Evolutionary conservation across 495 filamentous ascomycete genomes (phyloP).

Genomic region (Penicillium coprophilum): DNA sequence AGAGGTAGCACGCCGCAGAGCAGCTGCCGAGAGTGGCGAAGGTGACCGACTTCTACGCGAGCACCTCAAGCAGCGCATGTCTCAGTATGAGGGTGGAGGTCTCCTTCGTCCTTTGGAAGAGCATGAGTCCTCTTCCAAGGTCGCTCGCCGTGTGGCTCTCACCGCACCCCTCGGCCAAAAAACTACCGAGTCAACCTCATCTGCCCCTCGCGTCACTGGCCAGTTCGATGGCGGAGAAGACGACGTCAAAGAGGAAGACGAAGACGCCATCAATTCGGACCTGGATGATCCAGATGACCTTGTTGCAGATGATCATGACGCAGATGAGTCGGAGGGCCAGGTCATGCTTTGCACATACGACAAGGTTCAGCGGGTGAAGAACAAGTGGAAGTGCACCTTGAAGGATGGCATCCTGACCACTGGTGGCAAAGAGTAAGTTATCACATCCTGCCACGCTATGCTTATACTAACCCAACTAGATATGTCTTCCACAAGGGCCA

Average conservation of each 20-base stretch:
- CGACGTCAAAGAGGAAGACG: slow-evolving; percentile 68
- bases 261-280: slow-evolving; percentile 98
- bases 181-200: slow-evolving; percentile 1
- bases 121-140: slow-evolving; percentile 29
- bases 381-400: slow-evolving; percentile 99
- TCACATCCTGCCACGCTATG: background rate
- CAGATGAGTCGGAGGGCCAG: slow-evolving; percentile 76
- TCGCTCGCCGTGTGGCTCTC: slow-evolving; percentile 16
- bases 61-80: slow-evolving; percentile 55
- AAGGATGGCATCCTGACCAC: slow-evolving; percentile 95
- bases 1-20: slow-evolving; percentile 54
- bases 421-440: slow-evolving; percentile 77
- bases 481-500: slow-evolving; percentile 97
- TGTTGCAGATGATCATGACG: slow-evolving; percentile 68
- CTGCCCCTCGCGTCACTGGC: slow-evolving; percentile 14
- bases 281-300: slow-evolving; percentile 93
- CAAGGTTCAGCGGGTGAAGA: slow-evolving; percentile 98
- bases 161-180: slow-evolving; percentile 5
- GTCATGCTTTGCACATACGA: slow-evolving; percentile 99
- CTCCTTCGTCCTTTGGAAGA: slow-evolving; percentile 67
- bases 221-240: slow-evolving; percentile 67
- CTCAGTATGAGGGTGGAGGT: slow-evolving; percentile 74
- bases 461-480: slow-evolving; percentile 36
- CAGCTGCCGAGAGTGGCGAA: slow-evolving; percentile 62
- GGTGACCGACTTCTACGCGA: slow-evolving; percentile 44